Evolutionary conservation across 306 rosid genomes (phyloP).

Genomic region (Cercis canadensis): DNA sequence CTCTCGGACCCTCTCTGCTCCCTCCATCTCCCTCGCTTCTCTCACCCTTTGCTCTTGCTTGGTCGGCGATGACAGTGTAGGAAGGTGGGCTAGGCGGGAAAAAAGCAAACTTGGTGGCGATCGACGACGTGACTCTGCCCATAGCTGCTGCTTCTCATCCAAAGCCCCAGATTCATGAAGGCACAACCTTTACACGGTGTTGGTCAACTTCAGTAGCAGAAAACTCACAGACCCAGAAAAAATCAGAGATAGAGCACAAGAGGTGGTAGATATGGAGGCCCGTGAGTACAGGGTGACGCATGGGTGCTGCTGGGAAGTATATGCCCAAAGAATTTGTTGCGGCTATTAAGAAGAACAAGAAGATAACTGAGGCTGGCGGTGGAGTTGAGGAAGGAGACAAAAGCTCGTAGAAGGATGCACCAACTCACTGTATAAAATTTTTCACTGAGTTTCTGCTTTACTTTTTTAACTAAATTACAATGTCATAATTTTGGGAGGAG

Average conservation of each 20-base stretch:
- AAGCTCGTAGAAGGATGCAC: slow-evolving; percentile 46
- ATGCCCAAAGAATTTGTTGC: slow-evolving; percentile 87
- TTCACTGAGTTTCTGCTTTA: not conserved
- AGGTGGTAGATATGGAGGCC: slow-evolving; percentile 21
- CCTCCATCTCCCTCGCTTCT: too few relatives aligned
- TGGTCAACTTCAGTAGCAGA: not conserved
- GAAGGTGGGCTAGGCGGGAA: slow-evolving; percentile 96
- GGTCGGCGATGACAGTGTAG: slow-evolving; percentile 57
- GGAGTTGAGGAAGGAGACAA: slow-evolving; percentile 34
- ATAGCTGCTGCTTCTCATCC: slow-evolving; percentile 48
- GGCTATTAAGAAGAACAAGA: slow-evolving; percentile 90
- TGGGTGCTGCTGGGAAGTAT: slow-evolving; percentile 35
- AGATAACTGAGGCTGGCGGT: slow-evolving; percentile 53
- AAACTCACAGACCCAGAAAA: not conserved
- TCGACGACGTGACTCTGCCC: slow-evolving; percentile 97
- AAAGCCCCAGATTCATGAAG: slow-evolving; percentile 51
- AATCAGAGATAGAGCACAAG: not conserved
- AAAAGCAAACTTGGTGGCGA: slow-evolving; percentile 95
- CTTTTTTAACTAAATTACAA: slow-evolving; percentile 23
- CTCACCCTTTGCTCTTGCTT: too few relatives aligned
- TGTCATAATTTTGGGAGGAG: too few relatives aligned
- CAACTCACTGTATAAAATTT: slow-evolving; percentile 19
- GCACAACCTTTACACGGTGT: slow-evolving; percentile 19
- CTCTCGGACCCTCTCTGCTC: too few relatives aligned
- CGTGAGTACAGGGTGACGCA: slow-evolving; percentile 22